A percentile compares a stretch with the other conserved stretches of the same genome.
phyloP scores from a whole-genome alignment of 441 rosid species.

The Dalechampia spathulata region DNA sequence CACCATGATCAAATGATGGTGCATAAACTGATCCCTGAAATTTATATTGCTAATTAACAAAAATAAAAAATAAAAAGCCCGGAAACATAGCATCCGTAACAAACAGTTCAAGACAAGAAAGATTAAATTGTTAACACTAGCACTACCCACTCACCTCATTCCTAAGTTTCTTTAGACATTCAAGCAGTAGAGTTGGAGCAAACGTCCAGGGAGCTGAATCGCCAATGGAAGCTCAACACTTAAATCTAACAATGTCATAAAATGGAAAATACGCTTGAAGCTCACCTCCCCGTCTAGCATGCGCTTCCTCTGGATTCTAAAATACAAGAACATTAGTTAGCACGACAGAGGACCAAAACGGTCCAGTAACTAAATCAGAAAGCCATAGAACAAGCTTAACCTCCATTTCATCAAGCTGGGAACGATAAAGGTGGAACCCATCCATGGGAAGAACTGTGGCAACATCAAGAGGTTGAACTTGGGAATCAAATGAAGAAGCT shows the following conservation, averaged over 20 bases:
- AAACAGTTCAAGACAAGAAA: not conserved
- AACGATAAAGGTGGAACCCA: conserved; percentile 88
- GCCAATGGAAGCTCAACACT: conserved; percentile 19
- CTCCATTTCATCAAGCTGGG: conserved; percentile 92
- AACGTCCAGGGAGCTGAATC: conserved; percentile 91
- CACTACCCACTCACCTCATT: conserved; percentile 43
- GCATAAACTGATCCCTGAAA: conserved; percentile 77
- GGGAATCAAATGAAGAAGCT: conserved; percentile 56
- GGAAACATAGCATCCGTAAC: no score
- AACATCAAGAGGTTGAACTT: conserved; percentile 55
- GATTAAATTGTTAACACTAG: not conserved
- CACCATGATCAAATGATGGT: conserved; percentile 87
- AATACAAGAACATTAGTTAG: conserved; percentile 18
- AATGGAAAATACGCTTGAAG: conserved; percentile 11
- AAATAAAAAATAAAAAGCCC: no score
- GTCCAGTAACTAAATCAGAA: conserved; percentile 1
- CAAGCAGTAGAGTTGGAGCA: conserved; percentile 51
- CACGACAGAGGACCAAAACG: not conserved
- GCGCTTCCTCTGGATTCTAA: conserved; percentile 90
- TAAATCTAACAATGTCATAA: conserved; percentile 8
- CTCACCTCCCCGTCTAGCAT: conserved; percentile 97
- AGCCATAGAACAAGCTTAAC: conserved; percentile 27
- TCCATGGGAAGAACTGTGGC: conserved; percentile 88
- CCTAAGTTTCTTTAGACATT: conserved; percentile 59
- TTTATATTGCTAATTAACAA: conserved; percentile 8